Base-by-base conservation (phyloP, 2,329 filamentous ascomycete species). In the Nigrospora sphaerica region DNA sequence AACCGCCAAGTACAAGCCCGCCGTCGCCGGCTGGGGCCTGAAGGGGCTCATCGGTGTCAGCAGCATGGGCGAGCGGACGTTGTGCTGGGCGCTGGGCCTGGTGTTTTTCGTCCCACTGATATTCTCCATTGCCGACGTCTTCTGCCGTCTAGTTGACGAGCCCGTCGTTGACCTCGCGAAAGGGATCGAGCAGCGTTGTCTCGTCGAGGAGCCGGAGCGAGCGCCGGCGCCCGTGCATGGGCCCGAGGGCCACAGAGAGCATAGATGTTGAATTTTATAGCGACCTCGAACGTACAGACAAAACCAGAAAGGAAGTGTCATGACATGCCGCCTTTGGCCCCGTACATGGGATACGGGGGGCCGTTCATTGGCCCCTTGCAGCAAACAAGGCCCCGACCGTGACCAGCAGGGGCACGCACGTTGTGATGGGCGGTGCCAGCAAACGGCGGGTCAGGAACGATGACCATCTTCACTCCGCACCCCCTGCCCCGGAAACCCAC, bases 121-220 rank as follows among this genome's bases (percentile, higher is more conserved):
- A 4, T 64, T 82, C n/a, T 78, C 74, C 68, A 70, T 68, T 47
- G 71, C 76, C 1, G 78, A 82, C 49, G 52, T 81, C 3, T 80
- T 78, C 49, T 80, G 75, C 70, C 66, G 77, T 17, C 65, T 67
- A 3, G 70, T 81, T 13, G 78, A 82, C 52, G 70, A 71, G 45
- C 77, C 77, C 1, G 72, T 72, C 6, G 78, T 81, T 44, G 69
- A 68, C 54, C 74, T 81, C 51, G 72, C 76, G 16, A 78, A 72
- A 56, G 78, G 75, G 76, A 53, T 79, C 3, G 77, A 81, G 60
- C 62, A 32, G 34, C 42, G 42, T 13, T 44, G 42, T 11, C 32
- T 33, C 18, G 17, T 44, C 9, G 42, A 44, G 13, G 42, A 44
- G 19, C 13, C 12, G 13, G 42, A 36, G 4, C 14, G 42, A 12